phyloP scores from a whole-genome alignment of 2,329 filamentous ascomycete genomes.

The Phaeosphaeria sp. region DNA sequence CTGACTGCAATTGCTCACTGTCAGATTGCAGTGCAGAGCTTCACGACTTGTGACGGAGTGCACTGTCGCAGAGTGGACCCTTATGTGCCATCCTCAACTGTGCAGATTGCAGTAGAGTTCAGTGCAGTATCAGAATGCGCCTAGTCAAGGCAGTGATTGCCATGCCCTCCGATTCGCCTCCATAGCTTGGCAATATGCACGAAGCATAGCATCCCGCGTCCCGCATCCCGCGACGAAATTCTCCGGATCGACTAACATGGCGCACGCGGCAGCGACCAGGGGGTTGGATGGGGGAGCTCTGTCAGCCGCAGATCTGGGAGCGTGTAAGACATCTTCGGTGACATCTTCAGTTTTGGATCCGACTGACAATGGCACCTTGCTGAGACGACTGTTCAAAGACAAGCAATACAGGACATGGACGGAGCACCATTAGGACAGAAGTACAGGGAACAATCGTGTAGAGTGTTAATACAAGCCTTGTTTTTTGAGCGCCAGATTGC shows the following conservation, averaged over 20 bases:
- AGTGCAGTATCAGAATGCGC: background rate
- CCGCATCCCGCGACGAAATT: constrained; percentile 28
- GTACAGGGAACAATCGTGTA: constrained; percentile 4
- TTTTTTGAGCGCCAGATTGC: constrained; percentile 26
- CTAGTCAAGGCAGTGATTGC: constrained; percentile 3
- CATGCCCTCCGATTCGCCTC: constrained; percentile 18
- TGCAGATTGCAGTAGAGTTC: background rate
- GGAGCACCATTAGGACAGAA: background rate
- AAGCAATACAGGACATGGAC: background rate
- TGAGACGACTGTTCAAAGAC: background rate
- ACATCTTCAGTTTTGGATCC: background rate
- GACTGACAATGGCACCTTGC: background rate
- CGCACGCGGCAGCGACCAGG: constrained; percentile 12
- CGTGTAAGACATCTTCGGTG: background rate
- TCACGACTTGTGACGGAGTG: background rate
- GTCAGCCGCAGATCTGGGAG: background rate
- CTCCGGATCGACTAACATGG: constrained; percentile 34
- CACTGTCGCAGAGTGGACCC: background rate
- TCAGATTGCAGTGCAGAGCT: background rate
- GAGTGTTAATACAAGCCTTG: constrained; percentile 28
- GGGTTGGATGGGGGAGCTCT: background rate
- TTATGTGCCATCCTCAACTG: background rate
- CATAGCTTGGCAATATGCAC: constrained; percentile 33
- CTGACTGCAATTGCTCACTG: background rate
- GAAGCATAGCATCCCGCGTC: constrained; percentile 30